Percentiles rank a stretch among this genome's conserved stretches.
These are phyloP conservation scores for Trametes hirsuta DNA, from an alignment of 1,284 basidiomycete species.

Conservation along the genomic window DNA sequence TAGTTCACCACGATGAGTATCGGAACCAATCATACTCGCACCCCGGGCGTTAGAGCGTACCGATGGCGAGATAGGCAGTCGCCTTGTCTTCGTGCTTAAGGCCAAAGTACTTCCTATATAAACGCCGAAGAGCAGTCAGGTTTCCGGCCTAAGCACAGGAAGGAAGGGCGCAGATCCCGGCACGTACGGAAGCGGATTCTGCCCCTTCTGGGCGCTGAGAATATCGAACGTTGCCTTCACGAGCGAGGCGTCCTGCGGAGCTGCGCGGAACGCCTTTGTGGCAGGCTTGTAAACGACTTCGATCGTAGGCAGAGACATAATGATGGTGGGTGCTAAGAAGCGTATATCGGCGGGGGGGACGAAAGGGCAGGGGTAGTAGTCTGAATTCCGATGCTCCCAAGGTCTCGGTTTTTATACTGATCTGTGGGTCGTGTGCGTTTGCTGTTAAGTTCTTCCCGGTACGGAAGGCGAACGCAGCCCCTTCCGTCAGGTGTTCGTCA, in stretches of 20 bases:
- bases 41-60: slow-evolving; percentile 6
- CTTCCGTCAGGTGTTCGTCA: slow-evolving; percentile 6
- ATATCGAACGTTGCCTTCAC: slow-evolving; percentile 18
- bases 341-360: neutral
- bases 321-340: neutral
- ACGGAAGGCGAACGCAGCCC: neutral
- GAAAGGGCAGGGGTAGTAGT: neutral
- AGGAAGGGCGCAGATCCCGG: slow-evolving; percentile 15
- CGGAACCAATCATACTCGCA: neutral
- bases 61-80: slow-evolving; percentile 20
- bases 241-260: slow-evolving; percentile 19
- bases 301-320: slow-evolving; percentile 10
- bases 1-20: neutral
- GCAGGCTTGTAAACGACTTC: slow-evolving; percentile 7
- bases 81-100: slow-evolving; percentile 25
- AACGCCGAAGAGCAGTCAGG: neutral
- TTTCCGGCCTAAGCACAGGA: neutral
- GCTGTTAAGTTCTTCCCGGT: neutral
- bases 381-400: neutral
- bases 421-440: neutral
- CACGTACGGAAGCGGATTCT: slow-evolving; percentile 19
- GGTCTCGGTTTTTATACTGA: neutral
- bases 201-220: slow-evolving; percentile 21
- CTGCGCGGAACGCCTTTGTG: slow-evolving; percentile 17
- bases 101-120: slow-evolving; percentile 22